phyloP scores from a whole-genome alignment of 345 rosid genomes.

The Abelmoschus esculentus region DNA sequence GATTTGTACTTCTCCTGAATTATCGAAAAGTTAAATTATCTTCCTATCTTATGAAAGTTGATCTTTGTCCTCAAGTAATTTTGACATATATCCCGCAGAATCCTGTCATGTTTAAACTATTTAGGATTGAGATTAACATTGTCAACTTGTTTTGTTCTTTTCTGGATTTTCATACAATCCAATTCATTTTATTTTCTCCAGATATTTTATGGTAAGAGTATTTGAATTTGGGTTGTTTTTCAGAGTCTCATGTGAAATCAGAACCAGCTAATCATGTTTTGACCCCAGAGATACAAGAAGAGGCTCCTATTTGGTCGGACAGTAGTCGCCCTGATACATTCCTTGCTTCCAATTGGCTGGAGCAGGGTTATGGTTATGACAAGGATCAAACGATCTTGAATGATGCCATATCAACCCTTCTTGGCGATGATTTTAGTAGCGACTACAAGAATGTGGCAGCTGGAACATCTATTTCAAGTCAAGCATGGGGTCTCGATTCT shows the following conservation, averaged over 20 bases:
- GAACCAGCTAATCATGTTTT: conserved; percentile 25
- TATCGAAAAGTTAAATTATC: too few species aligned
- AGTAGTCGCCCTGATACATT: conserved; percentile 50
- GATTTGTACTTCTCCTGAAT: background rate
- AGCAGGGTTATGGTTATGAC: conserved; percentile 40
- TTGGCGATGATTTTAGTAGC: conserved; percentile 64
- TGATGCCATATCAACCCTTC: conserved; percentile 57
- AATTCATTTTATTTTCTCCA: too few species aligned
- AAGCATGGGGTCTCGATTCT: conserved; percentile 53
- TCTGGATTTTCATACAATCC: too few species aligned
- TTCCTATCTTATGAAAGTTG: too few species aligned
- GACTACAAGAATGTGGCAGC: conserved; percentile 48
- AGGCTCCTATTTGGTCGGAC: conserved; percentile 23
- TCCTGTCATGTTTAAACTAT: too few species aligned
- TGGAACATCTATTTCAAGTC: conserved; percentile 40
- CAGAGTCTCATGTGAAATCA: conserved; percentile 18
- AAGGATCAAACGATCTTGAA: conserved; percentile 48
- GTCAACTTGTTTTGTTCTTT: too few species aligned
- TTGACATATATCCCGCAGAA: too few species aligned
- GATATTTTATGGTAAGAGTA: too few species aligned
- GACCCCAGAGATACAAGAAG: conserved; percentile 32
- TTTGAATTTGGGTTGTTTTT: background rate
- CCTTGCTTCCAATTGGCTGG: conserved; percentile 71
- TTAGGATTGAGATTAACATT: too few species aligned
- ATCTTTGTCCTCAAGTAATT: too few species aligned